Percentiles rank a stretch among this genome's conserved stretches.
Evolutionary conservation across 352 stramenopile species (phyloP).

Genomic region (Elongisporangium senticosum): DNA sequence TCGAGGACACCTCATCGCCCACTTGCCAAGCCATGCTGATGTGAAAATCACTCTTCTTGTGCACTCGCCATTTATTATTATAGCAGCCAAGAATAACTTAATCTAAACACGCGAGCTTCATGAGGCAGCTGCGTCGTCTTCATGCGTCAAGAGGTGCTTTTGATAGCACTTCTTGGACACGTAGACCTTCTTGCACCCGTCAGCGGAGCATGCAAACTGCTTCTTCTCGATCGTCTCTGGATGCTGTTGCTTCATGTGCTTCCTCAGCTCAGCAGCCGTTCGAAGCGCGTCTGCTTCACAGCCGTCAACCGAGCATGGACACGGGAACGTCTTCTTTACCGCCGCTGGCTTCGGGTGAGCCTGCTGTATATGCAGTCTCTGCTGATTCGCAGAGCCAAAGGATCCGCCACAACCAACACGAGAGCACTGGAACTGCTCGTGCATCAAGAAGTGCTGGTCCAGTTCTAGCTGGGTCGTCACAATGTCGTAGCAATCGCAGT

Average conservation of each 20-base stretch:
- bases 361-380: slow-evolving; percentile 23
- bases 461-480: slow-evolving; percentile 18
- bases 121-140: not conserved
- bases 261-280: not conserved
- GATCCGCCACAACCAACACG: slow-evolving; percentile 21
- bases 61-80: slow-evolving; percentile 1
- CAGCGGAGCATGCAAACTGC: slow-evolving; percentile 18
- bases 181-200: slow-evolving; percentile 37
- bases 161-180: slow-evolving; percentile 24
- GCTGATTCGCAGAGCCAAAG: slow-evolving; percentile 18
- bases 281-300: not conserved
- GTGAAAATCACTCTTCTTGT: slow-evolving; percentile 2
- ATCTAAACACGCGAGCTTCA: not conserved
- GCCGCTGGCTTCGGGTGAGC: slow-evolving; percentile 5
- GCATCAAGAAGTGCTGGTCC: slow-evolving; percentile 15
- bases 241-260: not conserved
- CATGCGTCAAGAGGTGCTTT: slow-evolving; percentile 13
- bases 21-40: slow-evolving; percentile 3
- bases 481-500: slow-evolving; percentile 32
- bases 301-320: not conserved
- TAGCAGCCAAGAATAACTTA: not conserved
- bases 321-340: not conserved
- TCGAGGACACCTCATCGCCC: slow-evolving; percentile 28
- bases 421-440: slow-evolving; percentile 24
- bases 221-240: not conserved